phyloP scores from a whole-genome alignment of 129 eudicot species.

The Ambrosia artemisiifolia region DNA sequence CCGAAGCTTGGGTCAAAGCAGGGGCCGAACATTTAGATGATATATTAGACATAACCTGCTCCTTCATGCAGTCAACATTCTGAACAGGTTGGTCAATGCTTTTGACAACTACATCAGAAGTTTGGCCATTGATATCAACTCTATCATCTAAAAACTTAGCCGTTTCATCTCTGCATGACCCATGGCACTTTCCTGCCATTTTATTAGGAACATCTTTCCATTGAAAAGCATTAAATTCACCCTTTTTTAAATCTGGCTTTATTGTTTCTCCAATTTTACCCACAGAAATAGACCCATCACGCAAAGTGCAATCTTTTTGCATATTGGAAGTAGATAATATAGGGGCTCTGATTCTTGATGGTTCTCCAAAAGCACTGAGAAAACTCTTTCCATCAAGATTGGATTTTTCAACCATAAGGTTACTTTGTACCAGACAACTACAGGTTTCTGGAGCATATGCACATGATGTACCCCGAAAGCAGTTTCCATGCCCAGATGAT shows the following conservation, averaged over 20 bases:
- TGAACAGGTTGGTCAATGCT: conserved; percentile 30
- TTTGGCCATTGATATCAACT: conserved; percentile 24
- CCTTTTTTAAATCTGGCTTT: conserved; percentile 28
- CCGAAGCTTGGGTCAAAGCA: conserved; percentile 54
- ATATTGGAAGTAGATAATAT: conserved; percentile 24
- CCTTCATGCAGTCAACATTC: conserved; percentile 42
- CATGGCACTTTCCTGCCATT: conserved; percentile 21
- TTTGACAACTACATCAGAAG: conserved; percentile 32
- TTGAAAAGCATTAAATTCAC: conserved; percentile 37
- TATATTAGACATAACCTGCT: conserved; percentile 50
- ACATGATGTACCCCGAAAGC: conserved; percentile 40
- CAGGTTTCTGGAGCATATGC: conserved; percentile 32
- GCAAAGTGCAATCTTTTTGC: conserved; percentile 24
- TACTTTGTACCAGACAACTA: conserved; percentile 29
- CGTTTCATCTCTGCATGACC: conserved; percentile 30
- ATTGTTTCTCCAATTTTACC: conserved; percentile 25
- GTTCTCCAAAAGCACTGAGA: conserved; percentile 28
- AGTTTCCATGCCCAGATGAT: conserved; percentile 26
- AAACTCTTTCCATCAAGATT: conserved; percentile 19
- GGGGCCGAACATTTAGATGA: conserved; percentile 70
- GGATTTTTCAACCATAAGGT: conserved; percentile 18
- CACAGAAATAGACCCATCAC: conserved; percentile 19
- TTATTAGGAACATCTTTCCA: conserved; percentile 72
- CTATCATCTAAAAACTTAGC: conserved; percentile 18
- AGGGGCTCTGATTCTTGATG: conserved; percentile 23